Evolutionary conservation across 306 rosid species (phyloP).

Genomic region (Dalbergia cochinchinensis): DNA sequence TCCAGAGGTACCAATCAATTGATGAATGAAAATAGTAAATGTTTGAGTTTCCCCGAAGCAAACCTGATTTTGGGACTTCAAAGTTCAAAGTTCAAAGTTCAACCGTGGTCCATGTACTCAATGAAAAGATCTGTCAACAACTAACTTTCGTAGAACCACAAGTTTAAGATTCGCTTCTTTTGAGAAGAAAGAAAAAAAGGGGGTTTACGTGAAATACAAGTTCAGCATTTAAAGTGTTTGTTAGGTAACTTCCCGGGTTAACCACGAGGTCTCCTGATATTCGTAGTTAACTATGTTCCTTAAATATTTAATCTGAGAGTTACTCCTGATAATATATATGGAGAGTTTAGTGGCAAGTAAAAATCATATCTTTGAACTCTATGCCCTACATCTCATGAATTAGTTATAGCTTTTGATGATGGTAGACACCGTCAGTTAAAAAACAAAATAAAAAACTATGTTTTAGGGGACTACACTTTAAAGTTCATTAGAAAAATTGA

Average conservation of each 20-base stretch:
- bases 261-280: too few species aligned
- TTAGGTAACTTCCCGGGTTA: background rate
- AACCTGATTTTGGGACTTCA: constrained; percentile 6
- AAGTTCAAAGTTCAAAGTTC: background rate
- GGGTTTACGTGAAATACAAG: background rate
- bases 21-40: background rate
- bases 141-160: background rate
- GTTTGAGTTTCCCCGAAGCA: constrained; percentile 4
- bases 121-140: background rate
- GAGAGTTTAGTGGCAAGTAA: too few species aligned
- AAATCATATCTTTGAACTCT: too few species aligned
- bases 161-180: background rate
- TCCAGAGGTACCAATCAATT: background rate
- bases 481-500: background rate
- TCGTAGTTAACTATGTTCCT: too few species aligned
- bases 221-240: background rate
- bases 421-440: too few species aligned
- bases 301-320: too few species aligned
- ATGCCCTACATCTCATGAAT: too few species aligned
- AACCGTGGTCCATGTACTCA: background rate
- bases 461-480: background rate
- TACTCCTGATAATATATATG: too few species aligned
- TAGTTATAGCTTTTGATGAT: too few species aligned
- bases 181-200: too few species aligned
- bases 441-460: too few species aligned